Evolutionary conservation across 2,329 filamentous ascomycete species (phyloP).

Genomic region (Arthrobotrys pseudoclavata): DNA sequence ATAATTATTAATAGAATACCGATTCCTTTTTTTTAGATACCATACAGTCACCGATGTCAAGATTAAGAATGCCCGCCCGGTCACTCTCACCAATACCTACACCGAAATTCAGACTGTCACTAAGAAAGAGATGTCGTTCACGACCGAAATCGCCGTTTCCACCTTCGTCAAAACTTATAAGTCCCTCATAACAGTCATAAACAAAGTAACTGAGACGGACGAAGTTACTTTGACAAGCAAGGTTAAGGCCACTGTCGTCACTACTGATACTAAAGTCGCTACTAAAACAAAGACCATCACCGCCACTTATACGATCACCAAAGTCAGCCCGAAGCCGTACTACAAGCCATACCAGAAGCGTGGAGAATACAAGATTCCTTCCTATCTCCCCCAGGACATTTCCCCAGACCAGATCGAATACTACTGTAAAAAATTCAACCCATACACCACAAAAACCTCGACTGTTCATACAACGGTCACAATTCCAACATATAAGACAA

Average conservation of each 20-base stretch:
- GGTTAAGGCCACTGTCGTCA: not conserved
- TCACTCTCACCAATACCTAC: conserved; percentile 10
- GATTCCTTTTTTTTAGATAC: not conserved
- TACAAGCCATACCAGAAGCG: conserved; percentile 17
- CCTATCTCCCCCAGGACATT: conserved; percentile 30
- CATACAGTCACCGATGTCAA: not conserved
- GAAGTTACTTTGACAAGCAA: not conserved
- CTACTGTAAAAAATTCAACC: conserved; percentile 25
- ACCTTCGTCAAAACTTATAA: not conserved
- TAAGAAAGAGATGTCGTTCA: not conserved
- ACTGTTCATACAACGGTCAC: conserved; percentile 2
- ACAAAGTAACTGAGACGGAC: conserved; percentile 1
- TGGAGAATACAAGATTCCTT: conserved; percentile 10
- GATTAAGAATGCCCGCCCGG: not conserved
- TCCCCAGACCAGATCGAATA: not conserved
- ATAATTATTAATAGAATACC: not conserved
- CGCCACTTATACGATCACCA: conserved; percentile 1
- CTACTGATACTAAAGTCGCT: not conserved
- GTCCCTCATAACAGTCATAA: not conserved
- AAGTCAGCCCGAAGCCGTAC: not conserved
- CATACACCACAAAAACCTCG: conserved; percentile 8
- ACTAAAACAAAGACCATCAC: not conserved
- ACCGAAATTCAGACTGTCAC: not conserved
- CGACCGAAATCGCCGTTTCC: not conserved
- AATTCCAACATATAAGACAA: not conserved